These are phyloP conservation scores for Nicotiana tabacum DNA, from an alignment of 257 asterid genomes.

Conservation along the genomic window DNA sequence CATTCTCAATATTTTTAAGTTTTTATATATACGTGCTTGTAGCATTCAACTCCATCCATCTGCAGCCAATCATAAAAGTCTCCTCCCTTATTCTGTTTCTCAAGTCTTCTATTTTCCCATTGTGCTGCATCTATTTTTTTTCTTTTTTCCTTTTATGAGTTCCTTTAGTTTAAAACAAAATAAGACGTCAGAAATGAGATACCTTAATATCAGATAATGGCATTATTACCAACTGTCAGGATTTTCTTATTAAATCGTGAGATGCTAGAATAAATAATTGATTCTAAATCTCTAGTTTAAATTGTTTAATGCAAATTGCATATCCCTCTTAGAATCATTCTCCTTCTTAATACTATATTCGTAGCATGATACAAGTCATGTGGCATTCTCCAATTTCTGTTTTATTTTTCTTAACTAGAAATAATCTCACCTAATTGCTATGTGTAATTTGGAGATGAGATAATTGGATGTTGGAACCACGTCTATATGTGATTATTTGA, in stretches of 20 bases:
- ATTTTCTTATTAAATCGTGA: not conserved
- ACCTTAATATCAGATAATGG: not conserved
- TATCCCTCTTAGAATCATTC: not conserved
- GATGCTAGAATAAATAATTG: not conserved
- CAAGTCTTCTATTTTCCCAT: not conserved
- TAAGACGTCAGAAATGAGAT: not conserved
- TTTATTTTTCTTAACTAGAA: not conserved
- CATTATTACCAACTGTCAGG: not conserved
- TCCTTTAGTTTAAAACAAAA: not conserved
- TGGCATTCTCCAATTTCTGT: not conserved
- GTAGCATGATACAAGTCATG: not conserved
- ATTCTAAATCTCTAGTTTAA: not conserved
- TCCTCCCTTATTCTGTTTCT: not conserved
- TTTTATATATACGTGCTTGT: not conserved
- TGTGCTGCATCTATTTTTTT: not conserved
- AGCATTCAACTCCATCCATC: not conserved
- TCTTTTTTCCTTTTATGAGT: not conserved
- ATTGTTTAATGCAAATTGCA: constrained; percentile 8
- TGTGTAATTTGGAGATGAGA: not conserved
- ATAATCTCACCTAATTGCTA: not conserved
- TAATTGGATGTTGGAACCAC: constrained; percentile 26
- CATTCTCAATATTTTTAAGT: not conserved
- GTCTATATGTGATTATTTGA: constrained; percentile 1
- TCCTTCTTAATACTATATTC: not conserved
- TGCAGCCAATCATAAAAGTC: constrained; percentile 4